Conservation (phyloP, 75 land plant species). For the Larix kaempferi region DNA sequence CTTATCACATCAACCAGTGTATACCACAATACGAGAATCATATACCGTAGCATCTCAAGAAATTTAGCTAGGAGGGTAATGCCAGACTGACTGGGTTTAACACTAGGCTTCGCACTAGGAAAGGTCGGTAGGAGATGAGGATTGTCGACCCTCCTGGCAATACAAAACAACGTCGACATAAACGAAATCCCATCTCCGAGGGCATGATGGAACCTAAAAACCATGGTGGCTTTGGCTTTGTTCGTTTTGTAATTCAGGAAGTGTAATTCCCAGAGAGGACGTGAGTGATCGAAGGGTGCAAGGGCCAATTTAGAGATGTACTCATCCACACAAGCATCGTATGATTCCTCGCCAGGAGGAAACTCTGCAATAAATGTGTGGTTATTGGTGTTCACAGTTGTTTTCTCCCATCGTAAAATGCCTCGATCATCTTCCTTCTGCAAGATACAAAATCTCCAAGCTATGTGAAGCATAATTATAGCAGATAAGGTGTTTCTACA, state of each 20-base stretch:
- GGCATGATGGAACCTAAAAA: background rate
- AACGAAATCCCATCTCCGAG: background rate
- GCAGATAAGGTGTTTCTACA: too few species aligned
- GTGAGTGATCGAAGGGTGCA: background rate
- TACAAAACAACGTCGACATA: background rate
- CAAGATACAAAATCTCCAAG: background rate
- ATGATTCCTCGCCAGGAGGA: background rate
- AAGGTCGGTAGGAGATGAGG: background rate
- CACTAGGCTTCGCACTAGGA: background rate
- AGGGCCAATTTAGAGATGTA: background rate
- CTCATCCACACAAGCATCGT: background rate
- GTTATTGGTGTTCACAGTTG: background rate
- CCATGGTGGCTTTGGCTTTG: background rate
- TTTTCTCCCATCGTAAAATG: background rate
- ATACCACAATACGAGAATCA: background rate
- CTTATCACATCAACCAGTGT: background rate
- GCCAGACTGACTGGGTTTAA: too few species aligned
- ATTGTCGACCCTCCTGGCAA: background rate
- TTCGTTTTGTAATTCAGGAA: constrained; percentile 13
- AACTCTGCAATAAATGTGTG: background rate
- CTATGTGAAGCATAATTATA: too few species aligned
- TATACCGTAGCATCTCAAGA: background rate
- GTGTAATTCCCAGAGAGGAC: constrained; percentile 78
- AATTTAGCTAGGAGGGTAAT: background rate
- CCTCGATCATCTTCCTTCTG: background rate